Evolutionary conservation across 1,284 basidiomycete species (phyloP).

Genomic region (Inonotus obliquus): DNA sequence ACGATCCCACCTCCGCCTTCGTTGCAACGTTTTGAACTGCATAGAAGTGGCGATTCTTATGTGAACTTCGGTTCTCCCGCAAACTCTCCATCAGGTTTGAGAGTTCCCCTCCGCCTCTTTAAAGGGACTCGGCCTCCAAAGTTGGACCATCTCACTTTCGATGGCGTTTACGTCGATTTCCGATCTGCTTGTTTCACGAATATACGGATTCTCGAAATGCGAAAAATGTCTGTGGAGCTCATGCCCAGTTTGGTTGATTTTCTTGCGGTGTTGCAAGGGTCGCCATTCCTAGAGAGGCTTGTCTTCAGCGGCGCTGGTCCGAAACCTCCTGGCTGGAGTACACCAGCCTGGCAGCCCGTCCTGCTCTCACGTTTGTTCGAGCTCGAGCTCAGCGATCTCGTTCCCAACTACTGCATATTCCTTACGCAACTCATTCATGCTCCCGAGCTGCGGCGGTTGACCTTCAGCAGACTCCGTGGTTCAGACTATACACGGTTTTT

Average conservation of each 20-base stretch:
- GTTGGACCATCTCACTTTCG: conserved; percentile 39
- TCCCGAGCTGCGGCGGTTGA: conserved; percentile 6
- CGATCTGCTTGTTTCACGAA: conserved; percentile 27
- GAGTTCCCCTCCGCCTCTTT: conserved; percentile 9
- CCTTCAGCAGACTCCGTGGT: neutral
- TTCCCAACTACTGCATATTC: conserved; percentile 10
- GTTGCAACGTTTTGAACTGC: conserved; percentile 56
- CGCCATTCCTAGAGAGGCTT: conserved; percentile 46
- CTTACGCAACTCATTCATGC: conserved; percentile 9
- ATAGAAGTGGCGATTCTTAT: conserved; percentile 43
- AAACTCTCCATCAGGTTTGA: neutral
- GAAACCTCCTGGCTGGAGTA: conserved; percentile 21
- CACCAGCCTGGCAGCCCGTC: neutral
- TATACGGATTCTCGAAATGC: conserved; percentile 55
- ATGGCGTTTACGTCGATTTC: conserved; percentile 55
- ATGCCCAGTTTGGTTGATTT: conserved; percentile 45
- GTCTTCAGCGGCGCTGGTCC: conserved; percentile 58
- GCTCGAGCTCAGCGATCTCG: conserved; percentile 5
- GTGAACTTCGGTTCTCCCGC: conserved; percentile 33
- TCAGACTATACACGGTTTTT: neutral
- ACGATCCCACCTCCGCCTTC: conserved; percentile 33
- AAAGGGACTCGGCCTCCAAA: conserved; percentile 28
- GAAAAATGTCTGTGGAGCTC: conserved; percentile 46
- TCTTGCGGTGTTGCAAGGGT: conserved; percentile 43
- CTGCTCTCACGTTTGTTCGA: conserved; percentile 3